phyloP scores from a whole-genome alignment of 139 green algal species.

The Trebouxia sp. region DNA sequence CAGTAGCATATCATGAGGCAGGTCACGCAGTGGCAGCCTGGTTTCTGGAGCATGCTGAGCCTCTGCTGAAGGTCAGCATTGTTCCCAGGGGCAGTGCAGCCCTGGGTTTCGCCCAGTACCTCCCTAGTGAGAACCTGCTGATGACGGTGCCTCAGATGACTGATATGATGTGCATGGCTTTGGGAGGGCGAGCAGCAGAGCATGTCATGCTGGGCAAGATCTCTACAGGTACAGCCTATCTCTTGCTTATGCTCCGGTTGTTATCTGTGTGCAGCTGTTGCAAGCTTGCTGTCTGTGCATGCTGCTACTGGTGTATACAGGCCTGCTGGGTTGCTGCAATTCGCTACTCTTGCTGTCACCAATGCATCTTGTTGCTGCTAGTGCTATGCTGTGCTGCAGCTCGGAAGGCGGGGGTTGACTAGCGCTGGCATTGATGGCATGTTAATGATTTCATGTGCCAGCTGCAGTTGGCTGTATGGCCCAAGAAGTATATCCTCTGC shows the following conservation, averaged over 20 bases:
- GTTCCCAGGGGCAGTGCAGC: constrained; percentile 93
- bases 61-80: constrained; percentile 91
- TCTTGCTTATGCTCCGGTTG: background rate
- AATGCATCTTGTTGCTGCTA: background rate
- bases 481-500: too few relatives aligned
- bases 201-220: constrained; percentile 97
- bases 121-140: constrained; percentile 98
- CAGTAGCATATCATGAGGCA: constrained; percentile 98
- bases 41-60: constrained; percentile 97
- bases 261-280: background rate
- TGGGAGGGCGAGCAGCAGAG: constrained; percentile 94
- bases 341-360: background rate
- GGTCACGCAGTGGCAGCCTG: constrained; percentile 95
- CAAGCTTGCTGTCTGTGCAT: background rate
- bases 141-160: constrained; percentile 93
- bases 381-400: too few relatives aligned
- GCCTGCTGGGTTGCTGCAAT: background rate
- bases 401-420: too few relatives aligned
- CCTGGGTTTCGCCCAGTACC: constrained; percentile 99
- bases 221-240: constrained; percentile 69
- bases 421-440: too few relatives aligned
- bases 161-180: constrained; percentile 93
- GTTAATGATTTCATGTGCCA: too few relatives aligned
- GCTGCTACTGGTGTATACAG: background rate
- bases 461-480: too few relatives aligned